phyloP scores from a whole-genome alignment of 768 basidiomycete species.

The Tulasnella sp. region DNA sequence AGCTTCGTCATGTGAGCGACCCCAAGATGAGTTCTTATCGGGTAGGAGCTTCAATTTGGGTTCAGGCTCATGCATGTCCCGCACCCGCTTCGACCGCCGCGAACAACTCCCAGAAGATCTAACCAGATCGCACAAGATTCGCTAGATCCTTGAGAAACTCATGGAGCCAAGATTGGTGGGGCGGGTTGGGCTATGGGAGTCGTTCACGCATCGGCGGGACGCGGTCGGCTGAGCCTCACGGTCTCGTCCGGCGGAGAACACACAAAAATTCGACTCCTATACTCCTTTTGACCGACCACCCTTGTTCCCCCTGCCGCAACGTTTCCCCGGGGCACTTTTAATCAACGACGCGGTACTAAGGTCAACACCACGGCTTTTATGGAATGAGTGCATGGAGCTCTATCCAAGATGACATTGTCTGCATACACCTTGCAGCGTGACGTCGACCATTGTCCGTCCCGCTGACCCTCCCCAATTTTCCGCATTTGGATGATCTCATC shows the following conservation, averaged over 20 bases:
- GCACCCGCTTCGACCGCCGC: slow-evolving; percentile 12
- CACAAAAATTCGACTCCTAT: slow-evolving; percentile 5
- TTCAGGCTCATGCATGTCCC: slow-evolving; percentile 3
- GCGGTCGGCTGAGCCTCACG: slow-evolving; percentile 9
- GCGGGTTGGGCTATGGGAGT: neutral
- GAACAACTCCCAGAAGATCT: slow-evolving; percentile 10
- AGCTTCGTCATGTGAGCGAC: slow-evolving; percentile 21
- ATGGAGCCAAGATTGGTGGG: neutral
- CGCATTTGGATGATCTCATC: neutral
- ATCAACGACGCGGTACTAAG: neutral
- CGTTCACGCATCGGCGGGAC: neutral
- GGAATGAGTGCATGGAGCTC: neutral
- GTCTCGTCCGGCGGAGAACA: slow-evolving; percentile 15
- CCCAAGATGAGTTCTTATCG: slow-evolving; percentile 14
- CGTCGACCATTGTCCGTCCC: slow-evolving; percentile 3
- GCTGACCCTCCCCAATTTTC: neutral
- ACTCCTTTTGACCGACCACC: neutral
- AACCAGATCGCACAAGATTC: slow-evolving; percentile 9
- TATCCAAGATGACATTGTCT: neutral
- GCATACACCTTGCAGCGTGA: neutral
- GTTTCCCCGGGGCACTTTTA: slow-evolving; percentile 1
- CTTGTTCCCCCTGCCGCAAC: neutral
- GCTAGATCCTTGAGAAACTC: neutral
- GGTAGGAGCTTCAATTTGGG: slow-evolving; percentile 21
- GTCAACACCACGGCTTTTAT: neutral